Conservation (phyloP, 208 protist species). For the Phytomonas sp. region DNA sequence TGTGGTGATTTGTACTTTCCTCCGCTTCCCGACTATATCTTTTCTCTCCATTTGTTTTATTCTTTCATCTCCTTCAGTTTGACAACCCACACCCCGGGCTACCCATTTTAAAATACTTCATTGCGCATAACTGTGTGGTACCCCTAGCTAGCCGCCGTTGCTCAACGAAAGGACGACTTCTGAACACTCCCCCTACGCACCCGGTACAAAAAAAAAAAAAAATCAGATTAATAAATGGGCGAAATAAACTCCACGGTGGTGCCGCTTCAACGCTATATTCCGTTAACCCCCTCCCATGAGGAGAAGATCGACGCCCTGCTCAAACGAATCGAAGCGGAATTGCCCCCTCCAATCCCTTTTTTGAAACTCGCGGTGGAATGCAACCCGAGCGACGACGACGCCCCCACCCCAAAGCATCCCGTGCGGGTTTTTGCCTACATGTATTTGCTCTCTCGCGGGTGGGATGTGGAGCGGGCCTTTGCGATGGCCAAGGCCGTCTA, state of each 20-base stretch:
- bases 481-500: conserved; percentile 32
- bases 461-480: conserved; percentile 54
- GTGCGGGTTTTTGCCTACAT: conserved; percentile 39
- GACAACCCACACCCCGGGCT: too few relatives aligned
- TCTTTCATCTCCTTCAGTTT: not conserved
- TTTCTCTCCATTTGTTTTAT: not conserved
- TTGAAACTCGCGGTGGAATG: conserved; percentile 12
- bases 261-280: conserved; percentile 21
- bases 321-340: conserved; percentile 14
- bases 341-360: conserved; percentile 16
- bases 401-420: conserved; percentile 31
- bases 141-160: too few relatives aligned
- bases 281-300: conserved; percentile 39
- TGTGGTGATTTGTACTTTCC: conserved; percentile 3
- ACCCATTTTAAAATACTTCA: too few relatives aligned
- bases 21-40: not conserved
- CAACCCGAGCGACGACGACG: conserved; percentile 12
- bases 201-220: conserved; percentile 8
- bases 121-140: too few relatives aligned
- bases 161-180: too few relatives aligned
- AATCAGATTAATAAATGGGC: not conserved
- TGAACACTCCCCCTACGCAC: conserved; percentile 1
- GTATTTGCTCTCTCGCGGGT: conserved; percentile 44
- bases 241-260: conserved; percentile 4
- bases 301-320: conserved; percentile 43